These are phyloP conservation scores for Neonectria magnoliae DNA, from an alignment of 2,329 filamentous ascomycete species.

Conservation along the genomic window DNA sequence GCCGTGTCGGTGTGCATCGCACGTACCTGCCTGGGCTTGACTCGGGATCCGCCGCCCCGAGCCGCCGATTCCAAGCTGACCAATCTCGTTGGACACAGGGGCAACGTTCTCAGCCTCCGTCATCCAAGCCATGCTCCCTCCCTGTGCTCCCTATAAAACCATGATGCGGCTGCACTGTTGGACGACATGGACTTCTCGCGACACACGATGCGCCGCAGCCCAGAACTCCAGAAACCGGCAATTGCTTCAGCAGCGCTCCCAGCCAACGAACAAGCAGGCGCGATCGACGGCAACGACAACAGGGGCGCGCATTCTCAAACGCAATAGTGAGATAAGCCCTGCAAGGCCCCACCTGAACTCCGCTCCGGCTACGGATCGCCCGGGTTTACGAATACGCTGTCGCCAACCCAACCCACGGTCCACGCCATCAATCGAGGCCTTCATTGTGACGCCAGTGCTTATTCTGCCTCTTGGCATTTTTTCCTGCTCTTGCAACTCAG, in stretches of 20 bases:
- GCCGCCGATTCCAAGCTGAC: neutral
- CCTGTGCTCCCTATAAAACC: neutral
- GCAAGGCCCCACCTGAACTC: constrained; percentile 1
- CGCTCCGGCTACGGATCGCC: constrained; percentile 3
- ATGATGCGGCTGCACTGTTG: constrained; percentile 13
- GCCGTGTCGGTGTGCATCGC: neutral
- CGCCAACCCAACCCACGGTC: constrained; percentile 6
- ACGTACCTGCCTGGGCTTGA: neutral
- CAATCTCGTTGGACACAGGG: constrained; percentile 1
- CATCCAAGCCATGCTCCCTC: neutral
- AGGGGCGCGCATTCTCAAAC: neutral
- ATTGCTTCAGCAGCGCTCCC: neutral
- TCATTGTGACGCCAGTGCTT: constrained; percentile 15
- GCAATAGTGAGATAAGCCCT: neutral
- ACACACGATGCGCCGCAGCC: constrained; percentile 1
- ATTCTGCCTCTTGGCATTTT: neutral
- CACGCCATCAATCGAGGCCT: constrained; percentile 21
- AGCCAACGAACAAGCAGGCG: neutral
- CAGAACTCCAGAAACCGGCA: neutral
- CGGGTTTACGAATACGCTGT: neutral
- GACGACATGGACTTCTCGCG: neutral
- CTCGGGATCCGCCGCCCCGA: neutral
- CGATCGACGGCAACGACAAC: neutral
- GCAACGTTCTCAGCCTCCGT: constrained; percentile 10
- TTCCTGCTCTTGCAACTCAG: neutral